A percentile compares a stretch with the other conserved stretches of the same genome.
Evolutionary conservation across 257 asterid species (phyloP).

Genomic region (Apocynum venetum): DNA sequence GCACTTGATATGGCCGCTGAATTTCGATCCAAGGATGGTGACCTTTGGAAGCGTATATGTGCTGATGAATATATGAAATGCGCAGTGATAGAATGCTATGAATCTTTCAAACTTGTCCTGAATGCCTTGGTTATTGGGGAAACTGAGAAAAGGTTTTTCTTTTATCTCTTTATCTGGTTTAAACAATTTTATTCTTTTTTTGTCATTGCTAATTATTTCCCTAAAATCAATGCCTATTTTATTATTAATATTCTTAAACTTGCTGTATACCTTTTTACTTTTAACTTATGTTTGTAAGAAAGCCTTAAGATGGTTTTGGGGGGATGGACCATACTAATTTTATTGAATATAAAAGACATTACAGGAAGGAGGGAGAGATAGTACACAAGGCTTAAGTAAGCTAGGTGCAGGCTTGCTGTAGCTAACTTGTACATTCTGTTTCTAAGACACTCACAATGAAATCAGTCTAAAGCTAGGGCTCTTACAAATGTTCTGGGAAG

Average conservation of each 20-base stretch:
- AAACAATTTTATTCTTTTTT: neutral
- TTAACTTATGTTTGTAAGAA: neutral
- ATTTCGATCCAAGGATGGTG: conserved; percentile 82
- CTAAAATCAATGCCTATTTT: neutral
- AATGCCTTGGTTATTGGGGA: conserved; percentile 73
- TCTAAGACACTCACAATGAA: neutral
- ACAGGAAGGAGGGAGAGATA: neutral
- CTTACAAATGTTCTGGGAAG: neutral
- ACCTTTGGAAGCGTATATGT: conserved; percentile 92
- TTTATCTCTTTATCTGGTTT: neutral
- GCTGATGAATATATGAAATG: conserved; percentile 91
- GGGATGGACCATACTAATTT: neutral
- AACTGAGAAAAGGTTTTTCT: conserved; percentile 76
- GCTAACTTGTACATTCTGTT: neutral
- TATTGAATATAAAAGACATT: neutral
- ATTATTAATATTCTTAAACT: neutral
- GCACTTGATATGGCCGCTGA: conserved; percentile 97
- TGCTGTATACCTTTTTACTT: neutral
- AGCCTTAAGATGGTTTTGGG: neutral
- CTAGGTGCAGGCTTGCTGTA: neutral
- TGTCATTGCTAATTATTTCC: neutral
- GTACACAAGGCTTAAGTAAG: neutral
- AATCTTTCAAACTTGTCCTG: conserved; percentile 79
- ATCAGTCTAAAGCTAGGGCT: neutral
- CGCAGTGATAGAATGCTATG: conserved; percentile 92